A percentile compares a stretch with the other conserved stretches of the same genome.
phyloP scores from a whole-genome alignment of 306 rosid genomes.

The Cucurbita argyrosperma region DNA sequence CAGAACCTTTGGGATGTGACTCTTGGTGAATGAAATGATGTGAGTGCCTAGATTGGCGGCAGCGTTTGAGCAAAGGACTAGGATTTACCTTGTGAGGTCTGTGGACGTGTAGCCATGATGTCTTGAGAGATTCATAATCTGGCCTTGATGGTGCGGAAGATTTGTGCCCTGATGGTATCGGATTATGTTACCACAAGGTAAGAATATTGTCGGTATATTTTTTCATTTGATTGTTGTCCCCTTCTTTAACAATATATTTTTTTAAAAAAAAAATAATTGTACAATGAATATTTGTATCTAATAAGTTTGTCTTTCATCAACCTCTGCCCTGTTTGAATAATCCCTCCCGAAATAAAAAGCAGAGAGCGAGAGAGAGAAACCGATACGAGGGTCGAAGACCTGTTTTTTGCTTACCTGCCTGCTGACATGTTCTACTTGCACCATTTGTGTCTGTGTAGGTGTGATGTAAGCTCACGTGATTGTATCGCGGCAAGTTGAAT shows the following conservation, averaged over 20 bases:
- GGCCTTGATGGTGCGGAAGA: constrained; percentile 25
- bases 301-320: neutral
- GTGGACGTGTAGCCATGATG: constrained; percentile 18
- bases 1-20: constrained; percentile 76
- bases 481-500: neutral
- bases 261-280: neutral
- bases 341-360: neutral
- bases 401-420: neutral
- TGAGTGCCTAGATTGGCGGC: constrained; percentile 12
- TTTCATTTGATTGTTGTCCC: neutral
- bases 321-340: neutral
- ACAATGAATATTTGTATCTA: neutral
- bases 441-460: constrained; percentile 16
- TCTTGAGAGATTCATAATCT: constrained; percentile 23
- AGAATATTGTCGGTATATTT: neutral
- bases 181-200: constrained; percentile 4
- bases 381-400: neutral
- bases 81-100: constrained; percentile 19
- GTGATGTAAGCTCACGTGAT: constrained; percentile 14
- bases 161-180: constrained; percentile 7
- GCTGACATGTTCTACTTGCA: neutral
- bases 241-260: no score
- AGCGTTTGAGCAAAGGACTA: constrained; percentile 12
- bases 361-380: neutral
- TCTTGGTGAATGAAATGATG: constrained; percentile 4